phyloP scores from a whole-genome alignment of 2,329 filamentous ascomycete species.

The Stylonectria norvegica region DNA sequence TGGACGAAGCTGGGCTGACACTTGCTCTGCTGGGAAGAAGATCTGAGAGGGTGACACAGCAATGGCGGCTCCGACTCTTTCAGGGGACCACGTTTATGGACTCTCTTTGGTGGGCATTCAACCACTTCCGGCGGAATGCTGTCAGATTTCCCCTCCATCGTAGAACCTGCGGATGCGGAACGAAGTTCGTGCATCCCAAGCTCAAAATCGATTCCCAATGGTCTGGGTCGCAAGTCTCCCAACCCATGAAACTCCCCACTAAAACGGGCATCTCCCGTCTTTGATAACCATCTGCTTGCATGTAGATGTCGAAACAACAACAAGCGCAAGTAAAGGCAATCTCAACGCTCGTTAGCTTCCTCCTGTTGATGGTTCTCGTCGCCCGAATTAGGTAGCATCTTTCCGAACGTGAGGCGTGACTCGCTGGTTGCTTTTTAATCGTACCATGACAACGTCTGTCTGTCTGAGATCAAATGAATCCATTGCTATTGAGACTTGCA shows the following conservation, averaged over 20 bases:
- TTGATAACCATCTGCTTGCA: no score
- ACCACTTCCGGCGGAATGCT: slow-evolving; percentile 21
- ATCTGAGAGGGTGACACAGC: slow-evolving; percentile 4
- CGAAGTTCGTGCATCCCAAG: slow-evolving; percentile 13
- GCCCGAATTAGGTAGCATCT: no score
- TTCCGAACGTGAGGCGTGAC: background rate
- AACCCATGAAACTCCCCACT: slow-evolving; percentile 5
- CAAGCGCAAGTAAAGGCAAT: no score
- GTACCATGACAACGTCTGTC: slow-evolving; percentile 5
- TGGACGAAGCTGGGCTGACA: no score
- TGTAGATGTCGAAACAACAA: no score
- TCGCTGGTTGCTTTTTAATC: slow-evolving; percentile 12
- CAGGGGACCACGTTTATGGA: slow-evolving; percentile 17
- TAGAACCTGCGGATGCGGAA: slow-evolving; percentile 7
- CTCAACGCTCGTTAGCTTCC: no score
- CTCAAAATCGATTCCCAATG: slow-evolving; percentile 13
- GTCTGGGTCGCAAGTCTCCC: slow-evolving; percentile 11
- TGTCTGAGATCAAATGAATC: slow-evolving; percentile 5
- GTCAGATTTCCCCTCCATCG: slow-evolving; percentile 16
- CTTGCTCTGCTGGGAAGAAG: no score
- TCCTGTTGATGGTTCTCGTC: no score
- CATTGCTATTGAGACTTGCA: slow-evolving; percentile 10
- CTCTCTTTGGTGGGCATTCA: slow-evolving; percentile 7
- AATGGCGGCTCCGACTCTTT: slow-evolving; percentile 3
- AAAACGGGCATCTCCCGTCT: background rate